Base-by-base conservation (phyloP, 306 rosid genomes). In the Fragaria vesca region DNA sequence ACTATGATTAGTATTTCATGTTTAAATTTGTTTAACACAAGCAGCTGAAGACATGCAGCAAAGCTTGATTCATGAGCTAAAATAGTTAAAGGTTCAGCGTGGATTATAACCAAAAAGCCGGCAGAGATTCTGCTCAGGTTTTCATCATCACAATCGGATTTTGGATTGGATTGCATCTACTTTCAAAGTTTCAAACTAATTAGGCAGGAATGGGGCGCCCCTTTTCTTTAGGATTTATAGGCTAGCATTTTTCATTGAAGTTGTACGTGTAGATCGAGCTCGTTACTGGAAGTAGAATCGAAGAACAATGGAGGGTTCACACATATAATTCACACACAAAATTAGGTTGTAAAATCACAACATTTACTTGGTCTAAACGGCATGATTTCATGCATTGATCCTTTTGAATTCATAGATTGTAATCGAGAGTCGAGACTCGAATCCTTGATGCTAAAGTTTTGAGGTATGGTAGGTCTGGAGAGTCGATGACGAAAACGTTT, bases 1-100 rank as follows among this genome's bases (percentile, higher is more conserved):
- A 71, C 75, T 8, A 46, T 45, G 38, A 45, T 3, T 12, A 69
- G 58, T 46, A 46, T 70, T 47, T 16, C 11, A 12, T 5, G 55
- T 46, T 43, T 16, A 6, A 46, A 69, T 70, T 26, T 8, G 42
- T 48, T 47, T 70, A 70, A 48, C 74, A 26, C 3, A 73, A 48
- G 72, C 50, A 74, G 68, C 36, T 32, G 36, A 77, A 58, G 46
- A 68, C 66, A 24, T 24, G 26, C 26, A 68, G 78, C 36, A 61
- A 82, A 43, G 86, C 20, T 50, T 3, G 55, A 15, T 50, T 15
- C 55, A 50, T 17, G 57, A 17, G 57, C 20, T 6, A 16, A 16
- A 51, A 17, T 17, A 51, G 57, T 51, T 51, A 51, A 51, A 51
- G 21, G 57, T 51, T n/a, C 12, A 54, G n/a, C 12, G 18, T 20